Evolutionary conservation across 2,329 filamentous ascomycete species (phyloP).

Genomic region (Penicillium corylophilum): DNA sequence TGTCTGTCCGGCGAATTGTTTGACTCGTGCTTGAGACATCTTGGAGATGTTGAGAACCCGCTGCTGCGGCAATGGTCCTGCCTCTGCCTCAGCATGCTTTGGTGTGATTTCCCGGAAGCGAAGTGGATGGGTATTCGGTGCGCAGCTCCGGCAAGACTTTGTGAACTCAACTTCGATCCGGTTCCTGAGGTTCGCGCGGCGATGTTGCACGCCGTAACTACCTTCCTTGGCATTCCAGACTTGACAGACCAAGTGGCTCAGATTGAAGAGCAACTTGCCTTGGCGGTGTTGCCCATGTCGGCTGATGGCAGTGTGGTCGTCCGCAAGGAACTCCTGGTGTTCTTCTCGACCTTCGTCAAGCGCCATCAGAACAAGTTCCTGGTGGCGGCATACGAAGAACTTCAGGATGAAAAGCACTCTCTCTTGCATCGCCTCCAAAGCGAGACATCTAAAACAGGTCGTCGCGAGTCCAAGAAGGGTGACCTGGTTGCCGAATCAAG

Average conservation of each 20-base stretch:
- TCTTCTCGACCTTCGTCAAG: slow-evolving; percentile 86
- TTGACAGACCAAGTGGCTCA: slow-evolving; percentile 86
- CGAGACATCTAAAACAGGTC: slow-evolving; percentile 22
- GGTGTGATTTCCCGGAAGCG: slow-evolving; percentile 85
- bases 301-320: slow-evolving; percentile 94
- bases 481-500: slow-evolving; percentile 28
- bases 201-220: slow-evolving; percentile 90
- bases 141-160: slow-evolving; percentile 77
- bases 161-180: slow-evolving; percentile 76
- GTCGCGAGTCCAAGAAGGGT: slow-evolving; percentile 22
- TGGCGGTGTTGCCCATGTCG: slow-evolving; percentile 85
- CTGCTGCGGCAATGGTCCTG: slow-evolving; percentile 93
- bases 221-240: slow-evolving; percentile 90
- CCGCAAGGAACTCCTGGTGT: slow-evolving; percentile 86
- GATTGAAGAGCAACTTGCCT: slow-evolving; percentile 87
- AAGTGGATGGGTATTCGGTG: slow-evolving; percentile 95
- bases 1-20: slow-evolving; percentile 90
- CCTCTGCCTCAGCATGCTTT: slow-evolving; percentile 90
- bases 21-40: slow-evolving; percentile 78
- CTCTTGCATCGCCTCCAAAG: slow-evolving; percentile 54
- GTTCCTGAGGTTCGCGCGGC: slow-evolving; percentile 91
- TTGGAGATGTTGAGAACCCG: slow-evolving; percentile 82
- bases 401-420: slow-evolving; percentile 77
- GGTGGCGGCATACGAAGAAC: slow-evolving; percentile 86
- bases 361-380: slow-evolving; percentile 91